Conservation (phyloP, 2,329 filamentous ascomycete species). For the Ophiostoma quercus region DNA sequence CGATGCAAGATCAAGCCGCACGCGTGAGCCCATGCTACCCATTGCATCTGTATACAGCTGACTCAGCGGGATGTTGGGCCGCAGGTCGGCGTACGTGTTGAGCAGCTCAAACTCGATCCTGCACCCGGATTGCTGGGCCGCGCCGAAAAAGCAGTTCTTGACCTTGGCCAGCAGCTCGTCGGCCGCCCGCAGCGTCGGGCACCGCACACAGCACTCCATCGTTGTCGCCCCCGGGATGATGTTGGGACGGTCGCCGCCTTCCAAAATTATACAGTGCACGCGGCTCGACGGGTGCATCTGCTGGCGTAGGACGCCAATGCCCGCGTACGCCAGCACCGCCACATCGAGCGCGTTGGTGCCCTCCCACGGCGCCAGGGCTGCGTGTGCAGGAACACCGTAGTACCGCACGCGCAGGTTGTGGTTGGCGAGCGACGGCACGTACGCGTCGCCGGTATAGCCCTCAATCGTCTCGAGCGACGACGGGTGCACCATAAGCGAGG, state of each 20-base stretch:
- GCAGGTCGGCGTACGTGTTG: constrained; percentile 12
- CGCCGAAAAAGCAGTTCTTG: constrained; percentile 7
- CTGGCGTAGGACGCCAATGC: constrained; percentile 12
- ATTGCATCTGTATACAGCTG: background rate
- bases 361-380: constrained; percentile 15
- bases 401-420: constrained; percentile 9
- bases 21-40: background rate
- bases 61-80: background rate
- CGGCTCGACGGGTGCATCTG: constrained; percentile 15
- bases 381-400: constrained; percentile 12
- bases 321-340: background rate
- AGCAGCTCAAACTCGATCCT: background rate
- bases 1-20: constrained; percentile 22
- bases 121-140: constrained; percentile 10
- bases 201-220: constrained; percentile 4
- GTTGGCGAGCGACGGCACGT: constrained; percentile 2
- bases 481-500: constrained; percentile 13
- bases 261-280: background rate
- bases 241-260: constrained; percentile 3
- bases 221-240: background rate
- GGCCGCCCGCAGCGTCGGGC: constrained; percentile 6
- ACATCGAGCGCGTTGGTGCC: constrained; percentile 16
- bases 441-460: constrained; percentile 8
- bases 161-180: constrained; percentile 8
- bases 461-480: background rate